Conservation (phyloP, 1,139 yeast species). For the Meyerozyma guilliermondii region DNA sequence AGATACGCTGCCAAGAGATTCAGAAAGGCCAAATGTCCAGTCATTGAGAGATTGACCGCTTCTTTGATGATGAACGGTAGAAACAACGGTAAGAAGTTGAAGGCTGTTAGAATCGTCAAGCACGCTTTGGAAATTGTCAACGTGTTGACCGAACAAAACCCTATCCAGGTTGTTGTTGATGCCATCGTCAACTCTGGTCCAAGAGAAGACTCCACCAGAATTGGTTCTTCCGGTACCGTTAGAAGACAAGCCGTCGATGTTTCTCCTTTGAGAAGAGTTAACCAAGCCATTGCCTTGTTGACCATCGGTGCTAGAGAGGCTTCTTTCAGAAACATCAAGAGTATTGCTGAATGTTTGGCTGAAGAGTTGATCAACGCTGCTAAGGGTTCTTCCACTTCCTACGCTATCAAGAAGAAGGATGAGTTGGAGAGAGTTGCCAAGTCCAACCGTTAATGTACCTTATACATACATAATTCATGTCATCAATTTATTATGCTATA, state of each 20-base stretch:
- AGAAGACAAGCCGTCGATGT: slow-evolving; percentile 99
- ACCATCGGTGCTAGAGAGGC: slow-evolving; percentile 99
- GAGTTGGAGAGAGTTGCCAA: slow-evolving; percentile 99
- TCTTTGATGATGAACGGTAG: slow-evolving; percentile 99
- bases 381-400: slow-evolving; percentile 99
- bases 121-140: slow-evolving; percentile 97
- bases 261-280: slow-evolving; percentile 99
- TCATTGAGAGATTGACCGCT: slow-evolving; percentile 99
- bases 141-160: slow-evolving; percentile 99
- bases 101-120: slow-evolving; percentile 99
- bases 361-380: slow-evolving; percentile 99
- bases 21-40: slow-evolving; percentile 99
- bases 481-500: slow-evolving; percentile 12
- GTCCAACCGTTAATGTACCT: slow-evolving; percentile 87
- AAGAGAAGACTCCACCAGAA: slow-evolving; percentile 99
- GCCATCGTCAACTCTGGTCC: slow-evolving; percentile 99
- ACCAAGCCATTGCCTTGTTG: slow-evolving; percentile 97
- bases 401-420: slow-evolving; percentile 99
- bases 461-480: slow-evolving; percentile 2
- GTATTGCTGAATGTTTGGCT: slow-evolving; percentile 99
- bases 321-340: slow-evolving; percentile 99
- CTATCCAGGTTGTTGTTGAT: slow-evolving; percentile 98
- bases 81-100: slow-evolving; percentile 99
- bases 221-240: slow-evolving; percentile 99
- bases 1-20: slow-evolving; percentile 99